Evolutionary conservation across 108 stramenopile genomes (phyloP).

Genomic region (Parietichytrium sp.): DNA sequence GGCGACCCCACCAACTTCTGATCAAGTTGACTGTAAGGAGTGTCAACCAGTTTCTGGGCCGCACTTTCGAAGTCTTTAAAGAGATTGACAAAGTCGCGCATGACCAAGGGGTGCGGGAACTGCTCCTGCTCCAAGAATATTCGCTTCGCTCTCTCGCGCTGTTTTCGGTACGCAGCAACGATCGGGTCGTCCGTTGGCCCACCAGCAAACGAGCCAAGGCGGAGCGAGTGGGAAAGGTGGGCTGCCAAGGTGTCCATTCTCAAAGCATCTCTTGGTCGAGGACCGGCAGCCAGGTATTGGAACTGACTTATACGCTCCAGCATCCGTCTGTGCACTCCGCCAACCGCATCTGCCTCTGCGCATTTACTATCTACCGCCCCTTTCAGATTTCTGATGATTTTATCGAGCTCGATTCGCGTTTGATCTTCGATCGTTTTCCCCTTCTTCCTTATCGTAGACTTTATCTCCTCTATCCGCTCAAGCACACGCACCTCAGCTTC

Average conservation of each 20-base stretch:
- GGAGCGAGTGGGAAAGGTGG: not conserved
- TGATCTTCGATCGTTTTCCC: not conserved
- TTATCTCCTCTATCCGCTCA: not conserved
- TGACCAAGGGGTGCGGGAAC: not conserved
- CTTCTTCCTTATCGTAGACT: not conserved
- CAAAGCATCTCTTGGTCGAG: constrained; percentile 1
- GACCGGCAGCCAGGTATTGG: constrained; percentile 7
- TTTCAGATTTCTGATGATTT: not conserved
- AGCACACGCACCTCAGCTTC: constrained; percentile 25
- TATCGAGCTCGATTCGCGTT: not conserved
- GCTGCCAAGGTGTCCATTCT: constrained; percentile 19
- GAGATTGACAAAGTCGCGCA: constrained; percentile 38
- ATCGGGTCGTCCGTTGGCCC: constrained; percentile 4
- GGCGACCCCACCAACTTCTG: not conserved
- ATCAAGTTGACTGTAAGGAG: not conserved
- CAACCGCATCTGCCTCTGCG: not conserved
- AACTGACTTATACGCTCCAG: constrained; percentile 13
- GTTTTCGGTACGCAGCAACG: not conserved
- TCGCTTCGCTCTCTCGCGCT: not conserved
- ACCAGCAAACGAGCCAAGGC: not conserved
- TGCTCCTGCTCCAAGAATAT: not conserved
- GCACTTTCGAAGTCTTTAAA: constrained; percentile 18
- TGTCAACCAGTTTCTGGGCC: constrained; percentile 6
- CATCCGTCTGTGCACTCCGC: not conserved
- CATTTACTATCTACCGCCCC: too few relatives aligned